These are phyloP conservation scores for Penicillium brasilianum DNA, from an alignment of 2,329 filamentous ascomycete species.

Conservation along the genomic window DNA sequence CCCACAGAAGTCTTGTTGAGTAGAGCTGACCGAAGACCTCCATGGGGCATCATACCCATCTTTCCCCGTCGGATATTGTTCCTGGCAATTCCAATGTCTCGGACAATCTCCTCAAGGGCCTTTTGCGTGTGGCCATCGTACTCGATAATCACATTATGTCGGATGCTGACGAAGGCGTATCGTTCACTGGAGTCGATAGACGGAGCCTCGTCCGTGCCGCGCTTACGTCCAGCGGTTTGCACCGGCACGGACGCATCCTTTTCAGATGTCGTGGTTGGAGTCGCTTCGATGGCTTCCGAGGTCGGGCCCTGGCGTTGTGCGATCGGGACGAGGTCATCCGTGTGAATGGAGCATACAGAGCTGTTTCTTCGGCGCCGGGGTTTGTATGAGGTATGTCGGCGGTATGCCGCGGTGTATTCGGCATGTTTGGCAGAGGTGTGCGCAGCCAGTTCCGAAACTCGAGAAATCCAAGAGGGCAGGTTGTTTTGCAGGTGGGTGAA, in stretches of 20 bases:
- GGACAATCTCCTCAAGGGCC: conserved; percentile 80
- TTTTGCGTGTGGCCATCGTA: conserved; percentile 88
- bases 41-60: conserved; percentile 53
- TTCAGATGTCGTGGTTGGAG: conserved; percentile 8
- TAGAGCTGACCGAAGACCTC: conserved; percentile 29
- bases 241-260: conserved; percentile 14
- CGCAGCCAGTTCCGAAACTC: conserved; percentile 48
- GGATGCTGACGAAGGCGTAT: conserved; percentile 66
- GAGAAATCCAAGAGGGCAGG: conserved; percentile 51
- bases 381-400: conserved; percentile 38
- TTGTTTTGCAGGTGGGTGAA: conserved; percentile 52
- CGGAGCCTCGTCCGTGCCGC: conserved; percentile 39
- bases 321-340: conserved; percentile 33
- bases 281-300: conserved; percentile 12
- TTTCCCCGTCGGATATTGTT: conserved; percentile 88
- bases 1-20: conserved; percentile 18
- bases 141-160: conserved; percentile 83
- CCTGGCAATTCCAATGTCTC: conserved; percentile 77
- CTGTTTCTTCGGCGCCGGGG: conserved; percentile 47
- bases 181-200: conserved; percentile 41
- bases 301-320: conserved; percentile 23
- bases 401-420: conserved; percentile 51
- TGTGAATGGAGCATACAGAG: conserved; percentile 50
- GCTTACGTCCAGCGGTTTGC: conserved; percentile 38
- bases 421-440: conserved; percentile 48